Evolutionary conservation across 2,329 filamentous ascomycete genomes (phyloP).

Genomic region (Cordyceps cateniannulata): DNA sequence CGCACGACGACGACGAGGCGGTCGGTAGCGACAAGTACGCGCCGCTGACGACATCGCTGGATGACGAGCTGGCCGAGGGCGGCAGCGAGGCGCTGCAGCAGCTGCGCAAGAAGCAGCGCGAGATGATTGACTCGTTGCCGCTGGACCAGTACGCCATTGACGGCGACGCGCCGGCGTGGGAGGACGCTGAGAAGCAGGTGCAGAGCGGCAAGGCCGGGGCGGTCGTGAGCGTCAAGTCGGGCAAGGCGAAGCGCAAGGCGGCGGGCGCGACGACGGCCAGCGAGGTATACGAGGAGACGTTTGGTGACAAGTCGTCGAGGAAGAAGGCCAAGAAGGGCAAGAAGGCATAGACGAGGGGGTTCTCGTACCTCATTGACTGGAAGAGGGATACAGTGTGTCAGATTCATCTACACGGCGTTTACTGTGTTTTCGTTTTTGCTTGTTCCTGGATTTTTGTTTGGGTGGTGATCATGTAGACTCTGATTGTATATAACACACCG

Average conservation of each 20-base stretch:
- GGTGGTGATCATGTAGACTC: background rate
- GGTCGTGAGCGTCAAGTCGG: slow-evolving; percentile 77
- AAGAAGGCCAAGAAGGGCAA: slow-evolving; percentile 46
- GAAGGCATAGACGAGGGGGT: slow-evolving; percentile 17
- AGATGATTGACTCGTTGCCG: slow-evolving; percentile 83
- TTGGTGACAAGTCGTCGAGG: slow-evolving; percentile 47
- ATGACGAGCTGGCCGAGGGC: slow-evolving; percentile 79
- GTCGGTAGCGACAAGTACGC: slow-evolving; percentile 58
- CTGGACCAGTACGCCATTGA: slow-evolving; percentile 68
- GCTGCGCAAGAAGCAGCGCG: slow-evolving; percentile 73
- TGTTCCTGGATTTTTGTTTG: background rate
- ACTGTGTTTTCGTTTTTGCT: background rate
- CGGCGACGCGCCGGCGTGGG: slow-evolving; percentile 54
- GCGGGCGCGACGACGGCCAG: slow-evolving; percentile 40
- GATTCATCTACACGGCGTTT: background rate
- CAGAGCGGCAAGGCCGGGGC: slow-evolving; percentile 48
- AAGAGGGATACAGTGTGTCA: background rate
- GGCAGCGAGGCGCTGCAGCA: slow-evolving; percentile 68
- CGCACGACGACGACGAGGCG: slow-evolving; percentile 57
- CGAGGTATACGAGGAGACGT: slow-evolving; percentile 56
- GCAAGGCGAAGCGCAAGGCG: slow-evolving; percentile 70
- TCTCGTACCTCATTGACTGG: no score
- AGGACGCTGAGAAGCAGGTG: slow-evolving; percentile 71
- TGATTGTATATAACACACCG: background rate
- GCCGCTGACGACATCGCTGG: slow-evolving; percentile 63